Evolutionary conservation across 2,329 filamentous ascomycete species (phyloP).

Genomic region (Ascosphaera apis): DNA sequence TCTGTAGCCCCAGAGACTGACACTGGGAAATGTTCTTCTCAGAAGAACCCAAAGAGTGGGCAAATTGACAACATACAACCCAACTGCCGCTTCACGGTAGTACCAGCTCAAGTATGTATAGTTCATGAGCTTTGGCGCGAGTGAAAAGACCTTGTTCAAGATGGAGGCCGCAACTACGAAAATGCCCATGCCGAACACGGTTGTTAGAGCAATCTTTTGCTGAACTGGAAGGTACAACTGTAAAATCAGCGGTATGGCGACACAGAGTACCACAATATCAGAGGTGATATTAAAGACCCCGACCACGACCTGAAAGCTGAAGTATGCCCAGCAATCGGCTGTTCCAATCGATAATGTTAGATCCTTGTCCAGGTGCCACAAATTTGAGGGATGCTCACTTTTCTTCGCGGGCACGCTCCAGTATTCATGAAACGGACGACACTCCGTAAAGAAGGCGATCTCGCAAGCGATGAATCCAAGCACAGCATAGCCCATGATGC

Average conservation of each 20-base stretch:
- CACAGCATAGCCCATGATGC: slow-evolving; percentile 19
- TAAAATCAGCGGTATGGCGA: slow-evolving; percentile 21
- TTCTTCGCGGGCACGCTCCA: slow-evolving; percentile 24
- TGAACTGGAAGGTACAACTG: slow-evolving; percentile 18
- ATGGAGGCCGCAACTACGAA: slow-evolving; percentile 27
- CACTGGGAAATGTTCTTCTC: neutral
- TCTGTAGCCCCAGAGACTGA: neutral
- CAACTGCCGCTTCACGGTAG: slow-evolving; percentile 22
- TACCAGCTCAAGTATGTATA: slow-evolving; percentile 26
- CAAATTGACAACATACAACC: slow-evolving; percentile 27
- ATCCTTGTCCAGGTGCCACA: neutral
- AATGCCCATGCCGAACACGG: slow-evolving; percentile 22
- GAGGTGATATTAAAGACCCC: slow-evolving; percentile 22
- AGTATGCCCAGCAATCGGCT: neutral
- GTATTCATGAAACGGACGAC: slow-evolving; percentile 26
- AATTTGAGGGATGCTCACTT: neutral
- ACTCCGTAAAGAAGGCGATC: slow-evolving; percentile 27
- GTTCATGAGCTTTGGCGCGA: slow-evolving; percentile 18
- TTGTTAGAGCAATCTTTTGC: slow-evolving; percentile 20
- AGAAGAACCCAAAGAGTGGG: slow-evolving; percentile 8
- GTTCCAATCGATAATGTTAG: too few relatives aligned
- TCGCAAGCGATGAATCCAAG: slow-evolving; percentile 26
- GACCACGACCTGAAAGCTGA: slow-evolving; percentile 1
- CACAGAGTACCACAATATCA: slow-evolving; percentile 20
- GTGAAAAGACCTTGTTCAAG: slow-evolving; percentile 26